Conservation (phyloP, 1,139 yeast genomes). For the Hanseniaspora sp. region DNA sequence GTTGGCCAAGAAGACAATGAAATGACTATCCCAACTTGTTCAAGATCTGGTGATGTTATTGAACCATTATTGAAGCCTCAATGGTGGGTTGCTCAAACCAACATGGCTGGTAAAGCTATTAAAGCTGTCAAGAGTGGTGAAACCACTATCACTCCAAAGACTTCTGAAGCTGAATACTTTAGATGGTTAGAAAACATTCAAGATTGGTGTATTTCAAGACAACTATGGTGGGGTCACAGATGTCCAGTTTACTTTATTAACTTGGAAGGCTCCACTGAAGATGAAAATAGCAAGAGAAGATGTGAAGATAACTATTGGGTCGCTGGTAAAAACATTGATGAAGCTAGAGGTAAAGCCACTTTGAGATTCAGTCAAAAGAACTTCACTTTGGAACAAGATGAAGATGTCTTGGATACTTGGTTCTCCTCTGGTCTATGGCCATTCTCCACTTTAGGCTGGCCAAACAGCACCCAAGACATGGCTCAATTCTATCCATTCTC, state of each 20-base stretch:
- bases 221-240: slow-evolving; percentile 99
- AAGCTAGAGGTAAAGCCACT: slow-evolving; percentile 74
- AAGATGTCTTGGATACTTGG: slow-evolving; percentile 98
- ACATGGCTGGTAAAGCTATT: slow-evolving; percentile 82
- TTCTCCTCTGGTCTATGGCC: slow-evolving; percentile 98
- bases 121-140: slow-evolving; percentile 76
- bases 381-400: slow-evolving; percentile 82
- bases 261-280: slow-evolving; percentile 52
- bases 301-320: slow-evolving; percentile 71
- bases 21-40: slow-evolving; percentile 88
- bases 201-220: slow-evolving; percentile 99
- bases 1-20: slow-evolving; percentile 86
- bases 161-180: slow-evolving; percentile 86
- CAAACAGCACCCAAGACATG: slow-evolving; percentile 64
- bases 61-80: slow-evolving; percentile 96
- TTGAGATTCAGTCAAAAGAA: slow-evolving; percentile 58
- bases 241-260: slow-evolving; percentile 89
- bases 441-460: slow-evolving; percentile 94
- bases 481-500: slow-evolving; percentile 78
- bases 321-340: slow-evolving; percentile 72
- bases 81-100: slow-evolving; percentile 95
- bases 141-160: slow-evolving; percentile 71
- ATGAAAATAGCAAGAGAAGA: slow-evolving; percentile 36
- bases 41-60: slow-evolving; percentile 91
- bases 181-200: slow-evolving; percentile 94